phyloP scores from a whole-genome alignment of 75 land plant species.

The Cupressus sempervirens region DNA sequence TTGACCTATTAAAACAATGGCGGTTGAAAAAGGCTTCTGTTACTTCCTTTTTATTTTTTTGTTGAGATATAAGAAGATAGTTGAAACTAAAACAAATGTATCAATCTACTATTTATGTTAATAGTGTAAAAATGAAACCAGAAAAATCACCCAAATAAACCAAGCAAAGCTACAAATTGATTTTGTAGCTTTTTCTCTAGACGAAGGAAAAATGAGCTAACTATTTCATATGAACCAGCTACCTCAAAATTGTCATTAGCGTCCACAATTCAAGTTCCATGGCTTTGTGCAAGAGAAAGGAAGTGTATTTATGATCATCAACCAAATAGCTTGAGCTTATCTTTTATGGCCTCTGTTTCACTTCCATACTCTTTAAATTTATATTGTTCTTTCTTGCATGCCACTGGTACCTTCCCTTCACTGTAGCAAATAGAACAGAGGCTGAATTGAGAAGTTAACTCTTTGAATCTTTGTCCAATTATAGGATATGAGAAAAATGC shows the following conservation, averaged over 20 bases:
- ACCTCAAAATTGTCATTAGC: neutral
- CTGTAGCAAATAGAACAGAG: conserved; percentile 84
- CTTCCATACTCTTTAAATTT: conserved; percentile 79
- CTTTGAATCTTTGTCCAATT: conserved; percentile 80
- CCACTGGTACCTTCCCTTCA: conserved; percentile 81
- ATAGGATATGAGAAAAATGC: conserved; percentile 74
- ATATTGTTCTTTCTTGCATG: conserved; percentile 68
- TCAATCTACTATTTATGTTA: no score
- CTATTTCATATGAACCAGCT: neutral
- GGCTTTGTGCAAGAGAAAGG: neutral
- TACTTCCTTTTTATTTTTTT: no score
- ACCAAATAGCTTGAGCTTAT: conserved; percentile 67
- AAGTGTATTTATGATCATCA: conserved; percentile 3
- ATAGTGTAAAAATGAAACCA: no score
- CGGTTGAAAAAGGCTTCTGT: no score
- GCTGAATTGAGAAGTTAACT: conserved; percentile 60
- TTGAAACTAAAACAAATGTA: no score
- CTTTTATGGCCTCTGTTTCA: conserved; percentile 70
- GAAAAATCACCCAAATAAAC: no score
- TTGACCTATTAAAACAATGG: no score
- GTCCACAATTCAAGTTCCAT: neutral
- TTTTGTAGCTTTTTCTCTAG: neutral
- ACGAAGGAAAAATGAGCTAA: neutral
- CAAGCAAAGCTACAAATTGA: neutral
- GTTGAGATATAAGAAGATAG: no score